These are phyloP conservation scores for Solanum sitiens DNA, from an alignment of 257 asterid species.

Conservation along the genomic window DNA sequence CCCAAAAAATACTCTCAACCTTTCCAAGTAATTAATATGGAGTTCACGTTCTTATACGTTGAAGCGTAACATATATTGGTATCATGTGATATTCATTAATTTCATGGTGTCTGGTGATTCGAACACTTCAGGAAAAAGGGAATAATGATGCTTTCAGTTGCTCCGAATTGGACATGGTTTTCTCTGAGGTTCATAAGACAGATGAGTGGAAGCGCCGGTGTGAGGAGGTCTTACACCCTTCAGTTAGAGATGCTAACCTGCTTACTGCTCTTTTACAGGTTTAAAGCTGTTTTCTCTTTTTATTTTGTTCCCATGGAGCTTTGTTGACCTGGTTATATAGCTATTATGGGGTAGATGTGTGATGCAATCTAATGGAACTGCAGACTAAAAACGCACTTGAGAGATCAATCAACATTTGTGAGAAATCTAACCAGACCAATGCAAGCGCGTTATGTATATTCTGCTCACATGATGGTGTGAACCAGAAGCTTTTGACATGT, in stretches of 20 bases:
- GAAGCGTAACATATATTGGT: neutral
- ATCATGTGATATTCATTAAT: neutral
- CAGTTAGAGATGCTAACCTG: constrained; percentile 28
- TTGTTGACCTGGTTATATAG: neutral
- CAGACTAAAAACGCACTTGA: constrained; percentile 48
- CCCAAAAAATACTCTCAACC: neutral
- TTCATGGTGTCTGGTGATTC: constrained; percentile 8
- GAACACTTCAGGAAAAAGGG: constrained; percentile 56
- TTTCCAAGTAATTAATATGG: neutral
- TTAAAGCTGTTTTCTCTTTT: neutral
- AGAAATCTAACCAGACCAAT: constrained; percentile 9
- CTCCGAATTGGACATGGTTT: constrained; percentile 58
- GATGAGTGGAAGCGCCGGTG: constrained; percentile 55
- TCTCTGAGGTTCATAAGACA: constrained; percentile 44
- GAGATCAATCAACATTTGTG: constrained; percentile 45
- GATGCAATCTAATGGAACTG: neutral
- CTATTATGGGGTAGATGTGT: neutral
- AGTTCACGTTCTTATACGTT: neutral
- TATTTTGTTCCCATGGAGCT: neutral
- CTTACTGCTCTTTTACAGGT: constrained; percentile 54
- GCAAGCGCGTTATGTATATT: constrained; percentile 25
- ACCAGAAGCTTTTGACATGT: constrained; percentile 43
- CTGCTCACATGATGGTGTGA: constrained; percentile 28
- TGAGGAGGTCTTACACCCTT: constrained; percentile 34
- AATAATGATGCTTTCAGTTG: constrained; percentile 55